Evolutionary conservation across 139 green algal species (phyloP).

Genomic region (Eudorina sp.): DNA sequence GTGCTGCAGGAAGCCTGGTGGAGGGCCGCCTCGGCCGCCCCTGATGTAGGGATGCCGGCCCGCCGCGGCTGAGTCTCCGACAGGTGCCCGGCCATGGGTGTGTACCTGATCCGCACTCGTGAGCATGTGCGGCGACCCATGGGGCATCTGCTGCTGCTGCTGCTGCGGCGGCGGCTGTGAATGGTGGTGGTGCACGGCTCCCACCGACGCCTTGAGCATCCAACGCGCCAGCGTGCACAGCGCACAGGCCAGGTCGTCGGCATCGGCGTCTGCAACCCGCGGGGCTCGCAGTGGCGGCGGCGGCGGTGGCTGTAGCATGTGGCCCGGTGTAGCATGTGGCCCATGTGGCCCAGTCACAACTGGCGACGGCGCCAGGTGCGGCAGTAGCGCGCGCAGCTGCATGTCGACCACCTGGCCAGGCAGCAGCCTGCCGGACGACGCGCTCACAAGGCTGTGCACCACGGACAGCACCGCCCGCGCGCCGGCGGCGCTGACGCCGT

Average conservation of each 20-base stretch:
- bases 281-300: not conserved
- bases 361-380: not conserved
- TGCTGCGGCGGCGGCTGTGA: slow-evolving; percentile 45
- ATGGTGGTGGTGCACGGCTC: not conserved
- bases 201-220: slow-evolving; percentile 34
- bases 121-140: not conserved
- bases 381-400: slow-evolving; percentile 29
- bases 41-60: not conserved
- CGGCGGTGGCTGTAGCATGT: not conserved
- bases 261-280: not conserved
- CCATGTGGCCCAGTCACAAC: too few species aligned
- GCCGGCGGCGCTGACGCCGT: not conserved
- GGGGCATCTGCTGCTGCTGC: not conserved
- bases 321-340: not conserved
- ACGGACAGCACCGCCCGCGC: slow-evolving; percentile 33
- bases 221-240: slow-evolving; percentile 42
- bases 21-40: not conserved
- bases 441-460: slow-evolving; percentile 17
- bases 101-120: not conserved
- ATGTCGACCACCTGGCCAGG: slow-evolving; percentile 14
- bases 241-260: slow-evolving; percentile 26
- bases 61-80: not conserved
- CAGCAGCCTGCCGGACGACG: not conserved
- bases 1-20: not conserved
- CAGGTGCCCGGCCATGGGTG: too few species aligned